These are phyloP conservation scores for Leishmania amazonensis DNA, from an alignment of 208 protist species.

Conservation along the genomic window DNA sequence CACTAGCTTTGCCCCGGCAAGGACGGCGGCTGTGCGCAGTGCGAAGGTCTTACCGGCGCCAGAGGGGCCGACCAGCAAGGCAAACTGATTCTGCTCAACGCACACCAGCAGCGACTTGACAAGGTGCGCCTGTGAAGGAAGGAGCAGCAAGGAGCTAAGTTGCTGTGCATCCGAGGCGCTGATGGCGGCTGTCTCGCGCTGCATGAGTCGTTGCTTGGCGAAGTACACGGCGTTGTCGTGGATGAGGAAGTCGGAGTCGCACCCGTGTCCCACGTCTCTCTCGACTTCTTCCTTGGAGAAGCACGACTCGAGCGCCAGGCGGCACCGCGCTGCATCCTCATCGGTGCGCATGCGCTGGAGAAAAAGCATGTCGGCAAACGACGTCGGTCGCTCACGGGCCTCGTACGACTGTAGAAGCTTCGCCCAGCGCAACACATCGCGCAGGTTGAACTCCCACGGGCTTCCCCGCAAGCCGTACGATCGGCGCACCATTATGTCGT, in stretches of 20 bases:
- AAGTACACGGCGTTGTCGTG: slow-evolving; percentile 60
- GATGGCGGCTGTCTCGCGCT: slow-evolving; percentile 13
- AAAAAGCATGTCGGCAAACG: slow-evolving; percentile 85
- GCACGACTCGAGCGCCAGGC: slow-evolving; percentile 37
- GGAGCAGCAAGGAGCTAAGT: slow-evolving; percentile 48
- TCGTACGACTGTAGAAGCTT: slow-evolving; percentile 89
- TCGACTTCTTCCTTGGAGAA: slow-evolving; percentile 43
- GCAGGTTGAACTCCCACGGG: slow-evolving; percentile 99
- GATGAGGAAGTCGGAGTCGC: slow-evolving; percentile 78
- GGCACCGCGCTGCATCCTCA: slow-evolving; percentile 57
- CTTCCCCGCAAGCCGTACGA: slow-evolving; percentile 90
- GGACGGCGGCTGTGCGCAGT: slow-evolving; percentile 91
- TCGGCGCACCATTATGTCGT: slow-evolving; percentile 87
- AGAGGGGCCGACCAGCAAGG: slow-evolving; percentile 95
- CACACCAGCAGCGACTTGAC: slow-evolving; percentile 90
- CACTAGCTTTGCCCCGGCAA: slow-evolving; percentile 91
- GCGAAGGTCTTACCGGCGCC: slow-evolving; percentile 97
- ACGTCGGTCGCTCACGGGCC: slow-evolving; percentile 34
- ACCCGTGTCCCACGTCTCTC: slow-evolving; percentile 24
- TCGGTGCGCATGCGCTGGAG: slow-evolving; percentile 89
- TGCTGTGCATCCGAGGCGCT: slow-evolving; percentile 19
- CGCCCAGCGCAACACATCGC: slow-evolving; percentile 99
- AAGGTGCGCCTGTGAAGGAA: slow-evolving; percentile 66
- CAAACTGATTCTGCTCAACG: slow-evolving; percentile 95
- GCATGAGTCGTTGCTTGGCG: slow-evolving; percentile 39